Base-by-base conservation (phyloP, 2,329 filamentous ascomycete species). In the Talaromyces sp. region DNA sequence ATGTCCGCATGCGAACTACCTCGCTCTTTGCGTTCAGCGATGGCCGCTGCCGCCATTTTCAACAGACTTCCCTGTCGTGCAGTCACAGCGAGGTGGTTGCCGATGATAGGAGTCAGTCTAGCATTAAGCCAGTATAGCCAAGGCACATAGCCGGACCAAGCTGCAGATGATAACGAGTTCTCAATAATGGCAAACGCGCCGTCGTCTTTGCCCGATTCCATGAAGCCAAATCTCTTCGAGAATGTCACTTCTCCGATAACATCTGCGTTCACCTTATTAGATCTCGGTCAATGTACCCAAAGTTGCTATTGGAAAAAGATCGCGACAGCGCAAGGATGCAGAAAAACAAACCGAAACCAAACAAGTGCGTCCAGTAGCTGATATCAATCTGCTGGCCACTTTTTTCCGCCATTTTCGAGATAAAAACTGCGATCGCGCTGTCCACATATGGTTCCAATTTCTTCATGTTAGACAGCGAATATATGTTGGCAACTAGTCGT, bases 191-290 rank as follows among this genome's bases (percentile, higher is more conserved):
- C 52, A 58, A 77, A 73, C 1, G 70, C 66, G 3, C 73, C 73
- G 54, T 74, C 69, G 57, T 76, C 73, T 17, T 59, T 51, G 11
- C 67, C 73, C 0, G 60, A 63, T 12, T 73, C 71, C 63, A 77
- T 67, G 61, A 75, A 76, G 21, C 71, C 70, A 59, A 76, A 76
- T 27, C 67, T 65, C 57, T 72, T 68, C 26, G 69, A 70, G 59
- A 75, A 76, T 1, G 74, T 75, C 21, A 77, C 64, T 63, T 75
- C 73, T 27, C 75, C 75, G 26, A 77, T 78, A 27, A 79, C 72
- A 55, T 79, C 75, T 73, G 43, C 41, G 19, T 9, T n/a, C 11
- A 38, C 19, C 2, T 19, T 5, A 52, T 35, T 17, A 61, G 24
- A 19, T 17, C 5, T 51, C 27, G 41, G 46, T 77, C 68, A 14